Evolutionary conservation across 2,329 filamentous ascomycete genomes (phyloP), one percentile per base, ranked within the genome.

Genomic region (Diplodia seriata): DNA sequence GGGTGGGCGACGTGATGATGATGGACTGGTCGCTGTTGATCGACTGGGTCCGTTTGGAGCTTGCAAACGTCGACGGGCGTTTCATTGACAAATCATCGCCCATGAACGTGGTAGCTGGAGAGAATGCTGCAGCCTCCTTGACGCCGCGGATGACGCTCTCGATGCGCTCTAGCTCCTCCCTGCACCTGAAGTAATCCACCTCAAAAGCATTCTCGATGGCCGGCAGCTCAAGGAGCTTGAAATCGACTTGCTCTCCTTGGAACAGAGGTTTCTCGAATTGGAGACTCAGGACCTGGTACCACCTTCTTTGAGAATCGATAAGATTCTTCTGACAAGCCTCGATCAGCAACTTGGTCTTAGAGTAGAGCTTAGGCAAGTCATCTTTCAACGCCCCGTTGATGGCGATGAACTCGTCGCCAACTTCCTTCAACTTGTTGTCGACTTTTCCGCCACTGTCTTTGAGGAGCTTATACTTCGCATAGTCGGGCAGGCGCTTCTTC

Each of bases 311-410:
- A 55, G 97, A 90, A 70, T 91, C 89, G 72, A 97, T 88, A 74
- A 98, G 93, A 73, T 93, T 93, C 68, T 86, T 87, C 53, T 97
- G 84, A 73, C 92, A 94, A 29, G 91, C 90, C 73, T 93, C 91
- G 73, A 95, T 93, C 70, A 97, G 83, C 73, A 90, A 91, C 70
- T 92, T 92, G 1, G 94, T 97, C 70, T 95, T 81, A 8, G 83
- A 81, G 63, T 95, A 97, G 18, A 99, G 85, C 76, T 90, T 90
- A 1, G 94, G 94, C 56, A 99, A 85, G 76, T 98, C 94, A 72
- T 94, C 91, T 79, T 97, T 97, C 69, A 98, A 84, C 0, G 94
- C 93, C 70, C 97, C 92, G 75, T 98, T 98, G 69, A 99, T 84
- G 8, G 93, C 93, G 50, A 92, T 87, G 78, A 97, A 99, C 76